Base-by-base conservation (phyloP, 257 asterid genomes). In the Lycium ferocissimum region DNA sequence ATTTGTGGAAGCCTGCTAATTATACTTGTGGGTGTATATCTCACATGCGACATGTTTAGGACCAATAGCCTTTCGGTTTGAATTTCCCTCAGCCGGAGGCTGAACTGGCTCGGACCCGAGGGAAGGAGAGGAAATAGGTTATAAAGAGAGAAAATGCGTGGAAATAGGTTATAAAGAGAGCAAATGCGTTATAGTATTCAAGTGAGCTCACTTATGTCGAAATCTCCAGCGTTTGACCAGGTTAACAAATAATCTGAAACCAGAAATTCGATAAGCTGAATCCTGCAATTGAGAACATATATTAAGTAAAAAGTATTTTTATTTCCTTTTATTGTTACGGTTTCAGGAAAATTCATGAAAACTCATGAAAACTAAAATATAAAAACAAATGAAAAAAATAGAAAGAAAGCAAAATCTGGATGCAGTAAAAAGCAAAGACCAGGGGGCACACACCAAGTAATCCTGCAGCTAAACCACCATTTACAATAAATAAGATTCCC, bases 191-290 rank as follows among this genome's bases (percentile, higher is more conserved):
- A 71, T 20, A 37, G 49, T 20, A 57, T 49, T 45, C 22, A 45
- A 37, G 72, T 35, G 14, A 81, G 83, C 94, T 18, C 88, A 97
- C 99, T 91, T 84, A 84, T 61, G 85, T 93, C 96, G 8, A 95
- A 89, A 83, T 88, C 95, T 88, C 88, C 89, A 80, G 85, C 65
- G 71, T 85, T 87, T 88, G 97, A 88, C 99, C 99, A 97, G 56
- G 93, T 85, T 20, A 90, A 84, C 56, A 93, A 89, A 92, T 89
- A 80, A 88, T 97, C 98, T 17, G 97, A 91, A 86, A 97, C 91
- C 90, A 97, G 89, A 85, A 94, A 94, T 93, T 95, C 98, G 47
- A 94, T 88, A 78, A 97, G 95, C 94, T 95, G 98, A 86, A 94
- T 94, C 99, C 99, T 97, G 98, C 90, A 87, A 89, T 88, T 80